These are phyloP conservation scores for Phaffia australis DNA, from an alignment of 768 basidiomycete genomes.

Conservation along the genomic window DNA sequence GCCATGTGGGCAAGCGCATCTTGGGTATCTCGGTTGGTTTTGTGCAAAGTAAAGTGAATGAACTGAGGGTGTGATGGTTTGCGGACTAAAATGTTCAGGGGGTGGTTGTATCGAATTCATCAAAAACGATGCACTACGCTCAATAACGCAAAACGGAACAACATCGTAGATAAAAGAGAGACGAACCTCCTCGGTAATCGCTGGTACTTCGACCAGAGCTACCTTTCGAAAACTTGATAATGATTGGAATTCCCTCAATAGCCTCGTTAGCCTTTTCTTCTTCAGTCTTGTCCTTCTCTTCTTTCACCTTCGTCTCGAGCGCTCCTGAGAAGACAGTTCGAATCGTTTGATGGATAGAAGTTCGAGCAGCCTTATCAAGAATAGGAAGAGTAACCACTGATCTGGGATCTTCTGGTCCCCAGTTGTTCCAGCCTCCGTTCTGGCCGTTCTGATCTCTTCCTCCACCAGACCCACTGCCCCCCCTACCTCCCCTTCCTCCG, in stretches of 20 bases:
- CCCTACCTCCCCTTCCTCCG: slow-evolving; percentile 23
- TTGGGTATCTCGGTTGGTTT: slow-evolving; percentile 94
- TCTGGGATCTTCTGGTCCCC: slow-evolving; percentile 14
- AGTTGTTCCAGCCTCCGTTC: slow-evolving; percentile 26
- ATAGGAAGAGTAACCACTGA: slow-evolving; percentile 45
- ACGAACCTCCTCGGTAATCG: slow-evolving; percentile 3
- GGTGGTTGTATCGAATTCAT: neutral
- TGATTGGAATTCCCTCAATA: slow-evolving; percentile 40
- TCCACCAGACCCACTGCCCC: slow-evolving; percentile 30
- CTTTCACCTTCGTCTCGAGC: slow-evolving; percentile 65
- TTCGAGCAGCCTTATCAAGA: slow-evolving; percentile 63
- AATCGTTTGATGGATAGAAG: slow-evolving; percentile 67
- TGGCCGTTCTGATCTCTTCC: slow-evolving; percentile 9
- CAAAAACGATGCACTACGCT: neutral
- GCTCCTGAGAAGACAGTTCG: slow-evolving; percentile 72
- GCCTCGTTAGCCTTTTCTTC: slow-evolving; percentile 5
- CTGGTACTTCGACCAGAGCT: slow-evolving; percentile 3
- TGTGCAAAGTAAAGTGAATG: slow-evolving; percentile 92
- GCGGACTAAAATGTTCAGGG: slow-evolving; percentile 20
- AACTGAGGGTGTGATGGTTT: slow-evolving; percentile 47
- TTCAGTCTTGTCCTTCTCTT: slow-evolving; percentile 48
- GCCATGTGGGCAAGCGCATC: slow-evolving; percentile 76
- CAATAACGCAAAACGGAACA: neutral
- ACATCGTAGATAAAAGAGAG: neutral
- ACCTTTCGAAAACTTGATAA: slow-evolving; percentile 58